phyloP scores from a whole-genome alignment of 192 early-diverging fungal genomes.

The Chytriomyces confervae region DNA sequence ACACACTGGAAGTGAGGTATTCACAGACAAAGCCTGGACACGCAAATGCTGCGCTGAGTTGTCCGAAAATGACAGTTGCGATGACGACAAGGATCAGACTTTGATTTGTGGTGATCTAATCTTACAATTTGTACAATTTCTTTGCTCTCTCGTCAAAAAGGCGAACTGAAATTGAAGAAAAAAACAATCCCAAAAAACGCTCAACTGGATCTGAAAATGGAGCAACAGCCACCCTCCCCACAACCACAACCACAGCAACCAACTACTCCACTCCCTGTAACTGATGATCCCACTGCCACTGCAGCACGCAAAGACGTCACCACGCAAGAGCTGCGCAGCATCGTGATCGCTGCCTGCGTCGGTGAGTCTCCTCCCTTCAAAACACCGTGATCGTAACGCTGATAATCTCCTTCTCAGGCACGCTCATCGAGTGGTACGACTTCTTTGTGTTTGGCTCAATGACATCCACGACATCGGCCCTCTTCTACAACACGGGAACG shows the following conservation, averaged over 20 bases:
- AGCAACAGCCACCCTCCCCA: neutral
- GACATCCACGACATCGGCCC: constrained; percentile 17
- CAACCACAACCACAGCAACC: too few species aligned
- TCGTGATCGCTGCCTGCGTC: neutral
- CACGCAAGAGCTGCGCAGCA: neutral
- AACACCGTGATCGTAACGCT: neutral
- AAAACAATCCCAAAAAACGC: neutral
- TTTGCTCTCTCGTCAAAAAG: neutral
- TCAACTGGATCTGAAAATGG: neutral
- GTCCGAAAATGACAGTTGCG: too few species aligned
- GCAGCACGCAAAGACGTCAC: neutral
- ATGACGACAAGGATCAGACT: too few species aligned
- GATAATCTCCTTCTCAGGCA: neutral
- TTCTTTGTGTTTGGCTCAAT: constrained; percentile 44
- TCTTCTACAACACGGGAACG: constrained; percentile 34
- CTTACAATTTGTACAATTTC: neutral
- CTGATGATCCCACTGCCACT: too few species aligned
- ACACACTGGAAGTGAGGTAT: too few species aligned
- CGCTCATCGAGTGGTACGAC: constrained; percentile 45
- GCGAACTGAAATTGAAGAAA: neutral
- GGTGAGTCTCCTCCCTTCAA: neutral
- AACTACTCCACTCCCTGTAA: too few species aligned
- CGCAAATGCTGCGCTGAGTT: too few species aligned
- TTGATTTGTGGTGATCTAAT: too few species aligned
- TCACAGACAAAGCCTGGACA: too few species aligned